These are phyloP conservation scores for Cladosporium oxysporum DNA, from an alignment of 2,329 filamentous ascomycete genomes.

Conservation along the genomic window DNA sequence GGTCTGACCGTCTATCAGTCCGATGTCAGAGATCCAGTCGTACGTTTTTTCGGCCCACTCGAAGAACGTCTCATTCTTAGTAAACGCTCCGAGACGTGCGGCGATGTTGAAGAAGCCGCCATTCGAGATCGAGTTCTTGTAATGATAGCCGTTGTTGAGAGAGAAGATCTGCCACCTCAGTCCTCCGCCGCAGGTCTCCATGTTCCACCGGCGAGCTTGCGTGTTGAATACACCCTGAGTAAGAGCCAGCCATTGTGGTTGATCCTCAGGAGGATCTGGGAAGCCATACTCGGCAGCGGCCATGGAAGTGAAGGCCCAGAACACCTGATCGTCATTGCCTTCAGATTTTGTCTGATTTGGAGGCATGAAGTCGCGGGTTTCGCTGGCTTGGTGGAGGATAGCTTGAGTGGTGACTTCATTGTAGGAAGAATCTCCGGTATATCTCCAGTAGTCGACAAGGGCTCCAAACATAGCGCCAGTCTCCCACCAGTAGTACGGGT, in stretches of 20 bases:
- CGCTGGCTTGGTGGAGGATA: slow-evolving; percentile 62
- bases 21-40: slow-evolving; percentile 44
- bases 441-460: slow-evolving; percentile 69
- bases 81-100: slow-evolving; percentile 36
- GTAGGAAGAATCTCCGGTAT: slow-evolving; percentile 65
- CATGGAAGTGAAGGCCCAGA: slow-evolving; percentile 61
- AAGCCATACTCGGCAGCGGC: slow-evolving; percentile 56
- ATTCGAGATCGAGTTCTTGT: slow-evolving; percentile 51
- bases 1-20: slow-evolving; percentile 56
- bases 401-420: slow-evolving; percentile 61
- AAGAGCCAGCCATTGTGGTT: slow-evolving; percentile 50
- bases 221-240: slow-evolving; percentile 47
- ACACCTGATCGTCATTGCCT: slow-evolving; percentile 60
- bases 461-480: slow-evolving; percentile 64
- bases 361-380: slow-evolving; percentile 61
- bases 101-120: slow-evolving; percentile 50
- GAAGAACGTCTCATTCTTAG: slow-evolving; percentile 54
- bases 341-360: slow-evolving; percentile 40
- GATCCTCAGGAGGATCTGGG: slow-evolving; percentile 43
- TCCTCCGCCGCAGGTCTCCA: slow-evolving; percentile 40
- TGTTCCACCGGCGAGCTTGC: slow-evolving; percentile 43
- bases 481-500: slow-evolving; percentile 76
- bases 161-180: slow-evolving; percentile 40
- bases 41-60: slow-evolving; percentile 58
- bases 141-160: slow-evolving; percentile 54